Base-by-base conservation (phyloP, 2,329 filamentous ascomycete genomes). In the Sclerotinia spermophila region DNA sequence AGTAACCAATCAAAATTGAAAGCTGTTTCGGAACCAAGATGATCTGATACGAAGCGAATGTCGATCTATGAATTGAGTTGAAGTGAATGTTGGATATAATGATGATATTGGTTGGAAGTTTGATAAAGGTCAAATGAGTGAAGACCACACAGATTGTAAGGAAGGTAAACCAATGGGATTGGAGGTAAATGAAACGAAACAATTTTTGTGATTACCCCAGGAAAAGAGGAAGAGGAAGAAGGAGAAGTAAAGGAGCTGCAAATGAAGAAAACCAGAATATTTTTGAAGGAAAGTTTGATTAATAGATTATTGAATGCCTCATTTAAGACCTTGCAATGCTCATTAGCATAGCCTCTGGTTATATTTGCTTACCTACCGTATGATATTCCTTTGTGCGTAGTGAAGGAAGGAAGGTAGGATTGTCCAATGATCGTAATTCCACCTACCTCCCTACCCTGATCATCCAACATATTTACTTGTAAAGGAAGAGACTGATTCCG, bases 331-430 rank as follows among this genome's bases (percentile, higher is more conserved):
- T 33, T 1, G 21, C 6, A 17, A 51, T 51, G 17, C 48, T 5
- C 15, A 38, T 30, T 13, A 56, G 48, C 11, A 64, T 15, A 64
- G 60, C 40, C 42, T 48, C 30, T 40, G 7, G 21, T 7, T 13
- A 44, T 40, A 38, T 35, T 11, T 45, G 40, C 60, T 62, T 24
- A 24, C 40, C 38, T 21, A 24, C 40, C n/a, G 5, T 38, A 2
- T 42, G 15, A 40, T 40, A 21, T 61, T 42, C 58, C 35, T n/a
- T 27, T 13, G 38, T 61, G 42, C 8, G 30, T 51, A n/a, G n/a
- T 62, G n/a, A 61, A 30, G 40, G 59, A 62, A 62, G 59, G 42
- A 44, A 45, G 59, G 38, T 33, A 62, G 59, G 59, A 62, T 62
- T 45, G 5, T 3, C 19, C 8, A 30, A 13, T 24, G 30, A 58